Evolutionary conservation across 2,329 filamentous ascomycete species (phyloP).

Genomic region (Thielaviopsis populi): DNA sequence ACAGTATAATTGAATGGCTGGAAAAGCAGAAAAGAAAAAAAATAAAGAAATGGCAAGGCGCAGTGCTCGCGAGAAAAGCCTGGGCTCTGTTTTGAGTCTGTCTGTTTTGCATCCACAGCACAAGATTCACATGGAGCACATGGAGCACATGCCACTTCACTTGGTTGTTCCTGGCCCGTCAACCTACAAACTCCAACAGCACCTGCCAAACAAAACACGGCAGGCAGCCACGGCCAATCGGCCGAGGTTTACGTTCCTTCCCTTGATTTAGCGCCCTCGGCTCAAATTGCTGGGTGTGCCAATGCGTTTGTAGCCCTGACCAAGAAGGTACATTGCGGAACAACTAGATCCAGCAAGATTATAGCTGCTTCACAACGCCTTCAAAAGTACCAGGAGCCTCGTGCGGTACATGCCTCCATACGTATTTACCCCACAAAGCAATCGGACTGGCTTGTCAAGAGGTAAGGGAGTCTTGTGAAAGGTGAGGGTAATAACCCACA

Average conservation of each 20-base stretch:
- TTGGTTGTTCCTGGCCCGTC: not conserved
- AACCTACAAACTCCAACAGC: not conserved
- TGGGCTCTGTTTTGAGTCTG: not conserved
- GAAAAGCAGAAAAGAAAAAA: slow-evolving; percentile 16
- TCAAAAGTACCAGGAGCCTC: not conserved
- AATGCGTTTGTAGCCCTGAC: not conserved
- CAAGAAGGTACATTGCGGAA: not conserved
- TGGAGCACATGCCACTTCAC: no score
- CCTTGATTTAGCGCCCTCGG: slow-evolving; percentile 14
- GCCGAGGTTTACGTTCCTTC: slow-evolving; percentile 15
- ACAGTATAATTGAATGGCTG: slow-evolving; percentile 11
- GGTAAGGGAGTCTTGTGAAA: not conserved
- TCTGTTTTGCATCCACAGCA: not conserved
- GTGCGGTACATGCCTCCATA: not conserved
- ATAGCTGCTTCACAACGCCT: not conserved
- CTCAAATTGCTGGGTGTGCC: not conserved
- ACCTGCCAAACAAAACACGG: not conserved
- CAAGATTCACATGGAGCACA: not conserved
- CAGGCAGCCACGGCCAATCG: not conserved
- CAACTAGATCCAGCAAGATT: not conserved
- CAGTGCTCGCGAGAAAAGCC: not conserved
- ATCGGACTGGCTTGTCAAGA: not conserved
- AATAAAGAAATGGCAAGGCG: not conserved
- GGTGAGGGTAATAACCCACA: not conserved
- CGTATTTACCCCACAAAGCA: not conserved